These are phyloP conservation scores for Phytophthora aleatoria DNA, from an alignment of 352 stramenopile species.

Conservation along the genomic window DNA sequence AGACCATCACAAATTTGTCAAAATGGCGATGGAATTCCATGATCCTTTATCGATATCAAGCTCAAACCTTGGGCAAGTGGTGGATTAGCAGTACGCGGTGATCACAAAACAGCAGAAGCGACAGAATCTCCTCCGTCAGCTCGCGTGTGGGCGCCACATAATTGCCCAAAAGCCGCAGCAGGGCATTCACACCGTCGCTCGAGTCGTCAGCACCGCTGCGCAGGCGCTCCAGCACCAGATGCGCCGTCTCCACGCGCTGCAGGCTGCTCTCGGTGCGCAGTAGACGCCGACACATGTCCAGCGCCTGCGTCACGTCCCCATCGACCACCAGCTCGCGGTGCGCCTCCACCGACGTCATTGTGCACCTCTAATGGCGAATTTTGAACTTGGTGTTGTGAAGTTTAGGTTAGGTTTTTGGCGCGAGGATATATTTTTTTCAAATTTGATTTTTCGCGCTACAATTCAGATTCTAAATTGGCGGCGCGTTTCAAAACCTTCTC, in stretches of 20 bases:
- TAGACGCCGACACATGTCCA: constrained; percentile 58
- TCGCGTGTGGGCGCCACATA: constrained; percentile 69
- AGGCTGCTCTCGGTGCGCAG: constrained; percentile 50
- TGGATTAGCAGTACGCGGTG: constrained; percentile 82
- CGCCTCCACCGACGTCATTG: constrained; percentile 33
- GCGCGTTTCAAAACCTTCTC: constrained; percentile 26
- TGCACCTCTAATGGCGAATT: not conserved
- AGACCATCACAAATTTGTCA: not conserved
- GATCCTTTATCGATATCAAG: not conserved
- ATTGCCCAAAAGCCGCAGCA: constrained; percentile 80
- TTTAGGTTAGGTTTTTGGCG: constrained; percentile 3
- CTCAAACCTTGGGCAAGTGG: constrained; percentile 70
- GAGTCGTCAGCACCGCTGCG: constrained; percentile 56
- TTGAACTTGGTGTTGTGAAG: not conserved
- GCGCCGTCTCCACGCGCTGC: constrained; percentile 52
- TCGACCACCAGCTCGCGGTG: constrained; percentile 59
- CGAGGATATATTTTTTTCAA: constrained; percentile 4
- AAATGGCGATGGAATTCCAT: constrained; percentile 3
- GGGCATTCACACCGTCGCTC: constrained; percentile 66
- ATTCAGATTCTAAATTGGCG: constrained; percentile 1
- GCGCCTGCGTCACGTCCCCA: constrained; percentile 41
- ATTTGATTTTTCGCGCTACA: constrained; percentile 8
- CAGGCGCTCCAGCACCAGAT: constrained; percentile 74
- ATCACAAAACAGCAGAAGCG: constrained; percentile 74
- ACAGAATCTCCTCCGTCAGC: constrained; percentile 75